These are phyloP conservation scores for Penicillium pancosmium DNA, from an alignment of 495 filamentous ascomycete genomes.

Conservation along the genomic window DNA sequence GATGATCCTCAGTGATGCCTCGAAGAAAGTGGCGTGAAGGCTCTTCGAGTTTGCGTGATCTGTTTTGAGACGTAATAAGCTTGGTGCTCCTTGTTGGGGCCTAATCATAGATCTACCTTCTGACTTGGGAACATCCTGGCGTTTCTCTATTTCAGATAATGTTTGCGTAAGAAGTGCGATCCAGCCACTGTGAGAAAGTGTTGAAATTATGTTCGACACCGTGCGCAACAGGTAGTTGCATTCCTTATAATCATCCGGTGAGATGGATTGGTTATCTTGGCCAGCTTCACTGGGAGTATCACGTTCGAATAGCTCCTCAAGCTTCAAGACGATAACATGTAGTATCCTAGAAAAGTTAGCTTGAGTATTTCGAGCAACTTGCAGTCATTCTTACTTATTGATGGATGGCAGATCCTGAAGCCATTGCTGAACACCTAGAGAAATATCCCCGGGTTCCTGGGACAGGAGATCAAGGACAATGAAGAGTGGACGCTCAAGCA, in stretches of 20 bases:
- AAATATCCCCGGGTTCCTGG: constrained; percentile 73
- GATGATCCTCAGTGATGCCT: constrained; percentile 38
- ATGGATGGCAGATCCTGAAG: constrained; percentile 68
- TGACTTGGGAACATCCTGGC: constrained; percentile 26
- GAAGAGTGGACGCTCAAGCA: constrained; percentile 82
- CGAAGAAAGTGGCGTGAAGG: constrained; percentile 44
- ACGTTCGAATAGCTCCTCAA: constrained; percentile 41
- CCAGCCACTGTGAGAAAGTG: constrained; percentile 49
- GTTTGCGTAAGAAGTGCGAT: constrained; percentile 41
- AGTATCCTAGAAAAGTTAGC: constrained; percentile 41
- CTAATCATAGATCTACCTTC: constrained; percentile 33
- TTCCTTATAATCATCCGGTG: constrained; percentile 68
- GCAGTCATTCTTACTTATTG: constrained; percentile 35
- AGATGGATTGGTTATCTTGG: constrained; percentile 27
- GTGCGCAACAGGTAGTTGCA: constrained; percentile 79
- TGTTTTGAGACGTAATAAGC: constrained; percentile 14
- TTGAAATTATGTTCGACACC: constrained; percentile 67
- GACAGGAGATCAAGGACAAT: constrained; percentile 77
- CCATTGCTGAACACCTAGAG: constrained; percentile 79
- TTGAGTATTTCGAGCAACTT: neutral
- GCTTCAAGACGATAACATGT: constrained; percentile 39
- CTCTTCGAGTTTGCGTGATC: constrained; percentile 35
- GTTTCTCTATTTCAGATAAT: constrained; percentile 35
- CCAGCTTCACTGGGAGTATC: constrained; percentile 20
- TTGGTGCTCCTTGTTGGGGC: constrained; percentile 1